A percentile compares a stretch with the other conserved stretches of the same genome.
phyloP scores from a whole-genome alignment of 345 rosid species.

The Euphorbia pulcherrima region DNA sequence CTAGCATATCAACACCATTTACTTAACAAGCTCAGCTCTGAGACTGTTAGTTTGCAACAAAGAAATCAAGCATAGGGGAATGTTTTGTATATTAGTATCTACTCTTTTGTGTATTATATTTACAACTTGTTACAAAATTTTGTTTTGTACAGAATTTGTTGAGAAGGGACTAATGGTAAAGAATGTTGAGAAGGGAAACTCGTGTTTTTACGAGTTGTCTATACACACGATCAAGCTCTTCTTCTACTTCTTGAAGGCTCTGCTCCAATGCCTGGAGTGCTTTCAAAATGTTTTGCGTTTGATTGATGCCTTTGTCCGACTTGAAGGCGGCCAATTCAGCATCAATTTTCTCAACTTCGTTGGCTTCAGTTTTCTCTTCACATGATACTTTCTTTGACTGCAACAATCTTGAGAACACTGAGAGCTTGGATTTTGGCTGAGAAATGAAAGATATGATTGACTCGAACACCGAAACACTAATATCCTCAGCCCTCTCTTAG shows the following conservation, averaged over 20 bases:
- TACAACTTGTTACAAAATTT: no score
- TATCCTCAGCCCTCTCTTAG: neutral
- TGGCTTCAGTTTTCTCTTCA: neutral
- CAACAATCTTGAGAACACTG: neutral
- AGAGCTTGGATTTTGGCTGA: neutral
- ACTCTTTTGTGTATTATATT: no score
- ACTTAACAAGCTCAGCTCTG: no score
- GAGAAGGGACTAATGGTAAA: neutral
- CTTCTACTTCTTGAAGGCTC: neutral
- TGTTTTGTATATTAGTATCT: no score
- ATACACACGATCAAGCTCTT: neutral
- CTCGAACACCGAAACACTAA: neutral
- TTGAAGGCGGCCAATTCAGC: neutral
- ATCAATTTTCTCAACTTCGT: conserved; percentile 1
- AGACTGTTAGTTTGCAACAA: no score
- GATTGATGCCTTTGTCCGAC: neutral
- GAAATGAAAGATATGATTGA: conserved; percentile 1
- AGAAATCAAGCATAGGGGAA: no score
- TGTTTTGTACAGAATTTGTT: no score
- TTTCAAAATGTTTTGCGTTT: neutral
- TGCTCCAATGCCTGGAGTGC: neutral
- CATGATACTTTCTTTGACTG: neutral
- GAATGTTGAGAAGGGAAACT: conserved; percentile 1
- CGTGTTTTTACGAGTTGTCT: neutral
- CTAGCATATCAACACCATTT: no score